Evolutionary conservation across 2,329 filamentous ascomycete species (phyloP).

Genomic region (Apiospora rasikravindrae): DNA sequence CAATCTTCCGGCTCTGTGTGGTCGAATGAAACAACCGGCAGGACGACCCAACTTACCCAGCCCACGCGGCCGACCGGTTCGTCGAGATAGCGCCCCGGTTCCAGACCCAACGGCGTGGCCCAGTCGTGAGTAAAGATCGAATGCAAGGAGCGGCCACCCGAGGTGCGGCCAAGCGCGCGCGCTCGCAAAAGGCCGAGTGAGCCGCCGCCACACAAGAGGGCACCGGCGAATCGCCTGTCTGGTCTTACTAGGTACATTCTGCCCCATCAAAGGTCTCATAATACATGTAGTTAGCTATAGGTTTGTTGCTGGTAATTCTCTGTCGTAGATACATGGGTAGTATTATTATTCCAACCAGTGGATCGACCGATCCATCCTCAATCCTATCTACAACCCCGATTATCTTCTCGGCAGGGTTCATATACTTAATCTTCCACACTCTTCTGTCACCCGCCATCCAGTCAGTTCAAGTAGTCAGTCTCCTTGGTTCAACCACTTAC

Average conservation of each 20-base stretch:
- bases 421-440: background rate
- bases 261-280: background rate
- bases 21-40: background rate
- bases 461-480: background rate
- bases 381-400: background rate
- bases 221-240: background rate
- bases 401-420: background rate
- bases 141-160: background rate
- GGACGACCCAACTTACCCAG: background rate
- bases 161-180: constrained; percentile 3
- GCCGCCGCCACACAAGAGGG: background rate
- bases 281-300: background rate
- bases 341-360: constrained; percentile 1
- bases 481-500: background rate
- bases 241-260: too few species aligned
- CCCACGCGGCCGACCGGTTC: background rate
- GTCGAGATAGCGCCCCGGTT: background rate
- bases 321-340: background rate
- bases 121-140: background rate
- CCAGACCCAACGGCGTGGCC: background rate
- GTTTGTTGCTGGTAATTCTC: background rate
- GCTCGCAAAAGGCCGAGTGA: background rate
- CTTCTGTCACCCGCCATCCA: background rate
- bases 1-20: background rate
- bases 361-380: background rate